Evolutionary conservation across 352 stramenopile genomes (phyloP), one percentile per base, ranked within the genome.

Genomic region (Phytophthora foliorum): DNA sequence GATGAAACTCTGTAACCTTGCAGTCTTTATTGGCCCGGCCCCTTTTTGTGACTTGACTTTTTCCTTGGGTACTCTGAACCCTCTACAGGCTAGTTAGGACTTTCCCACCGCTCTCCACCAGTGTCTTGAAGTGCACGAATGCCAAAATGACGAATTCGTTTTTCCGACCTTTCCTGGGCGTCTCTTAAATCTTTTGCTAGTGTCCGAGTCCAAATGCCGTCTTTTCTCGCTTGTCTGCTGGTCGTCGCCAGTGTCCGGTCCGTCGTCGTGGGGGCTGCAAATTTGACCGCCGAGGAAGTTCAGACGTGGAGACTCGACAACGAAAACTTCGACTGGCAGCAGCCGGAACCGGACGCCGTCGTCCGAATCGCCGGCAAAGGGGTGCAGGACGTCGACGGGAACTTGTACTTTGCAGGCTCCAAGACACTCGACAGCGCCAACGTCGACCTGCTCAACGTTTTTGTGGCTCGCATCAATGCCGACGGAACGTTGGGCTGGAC

Each of bases 331-430:
- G 77, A 91, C 62, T 92, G 84, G 84, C 59, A 82, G 41, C 81
- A 87, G 46, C 16, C n/a, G 2, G 75, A 84, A 24, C 0, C 68
- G 9, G 58, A 67, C 27, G 73, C 59, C 5, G 63, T 75, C 41
- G 72, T 91, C n/a, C 61, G 53, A 3, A 81, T 92, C 25, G 38
- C 66, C 0, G 81, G 78, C 10, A 58, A 57, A 21, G 82, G 84
- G 19, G 69, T 68, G 5, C 49, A 71, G 10, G 82, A 92, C 45
- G 25, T 6, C 0, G 63, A 42, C 7, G 82, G 82, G 3, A 84
- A 84, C 11, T 45, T 90, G n/a, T 92, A 90, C 65, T 89, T 91
- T 36, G 79, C 74, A 11, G 84, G 84, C 36, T 79, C 69, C 22
- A 89, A 86, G 56, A 84, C 58, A 2, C 75, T 81, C 32, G 27